A percentile compares a stretch with the other conserved stretches of the same genome.
Conservation (phyloP, 768 basidiomycete genomes). For the Cantharellus cinnabarinus region DNA sequence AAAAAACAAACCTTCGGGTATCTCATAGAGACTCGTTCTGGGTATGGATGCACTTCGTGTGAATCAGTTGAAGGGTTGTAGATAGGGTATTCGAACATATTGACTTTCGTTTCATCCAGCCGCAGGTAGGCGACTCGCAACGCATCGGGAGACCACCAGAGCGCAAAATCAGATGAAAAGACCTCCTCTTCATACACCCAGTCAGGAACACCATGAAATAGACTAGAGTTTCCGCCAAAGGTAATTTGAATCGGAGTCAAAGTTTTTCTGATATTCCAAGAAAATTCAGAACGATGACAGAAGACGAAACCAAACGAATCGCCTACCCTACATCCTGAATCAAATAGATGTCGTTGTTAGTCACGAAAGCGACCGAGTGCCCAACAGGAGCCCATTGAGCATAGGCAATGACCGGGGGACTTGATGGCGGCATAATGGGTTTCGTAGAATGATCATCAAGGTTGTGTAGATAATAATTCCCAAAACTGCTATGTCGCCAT, state of each 20-base stretch:
- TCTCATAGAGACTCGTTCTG: slow-evolving; percentile 35
- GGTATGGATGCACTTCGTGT: slow-evolving; percentile 59
- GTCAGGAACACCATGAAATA: slow-evolving; percentile 89
- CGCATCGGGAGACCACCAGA: slow-evolving; percentile 85
- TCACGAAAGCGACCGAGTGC: slow-evolving; percentile 72
- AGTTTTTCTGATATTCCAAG: slow-evolving; percentile 10
- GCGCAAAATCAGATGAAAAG: slow-evolving; percentile 43
- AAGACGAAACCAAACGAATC: not conserved
- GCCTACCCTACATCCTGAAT: slow-evolving; percentile 43
- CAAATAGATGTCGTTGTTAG: slow-evolving; percentile 75
- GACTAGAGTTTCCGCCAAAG: slow-evolving; percentile 51
- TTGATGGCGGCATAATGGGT: slow-evolving; percentile 44
- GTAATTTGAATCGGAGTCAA: slow-evolving; percentile 54
- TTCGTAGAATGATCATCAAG: slow-evolving; percentile 45
- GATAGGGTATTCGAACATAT: slow-evolving; percentile 70
- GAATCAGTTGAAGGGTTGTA: slow-evolving; percentile 72
- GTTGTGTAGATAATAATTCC: slow-evolving; percentile 85
- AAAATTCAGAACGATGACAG: not conserved
- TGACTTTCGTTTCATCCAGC: slow-evolving; percentile 76
- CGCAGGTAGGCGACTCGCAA: slow-evolving; percentile 55
- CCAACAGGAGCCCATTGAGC: slow-evolving; percentile 75
- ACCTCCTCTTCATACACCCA: slow-evolving; percentile 98
- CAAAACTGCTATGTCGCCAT: slow-evolving; percentile 84
- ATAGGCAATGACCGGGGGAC: slow-evolving; percentile 54
- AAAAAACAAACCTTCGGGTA: slow-evolving; percentile 42